phyloP scores from a whole-genome alignment of 371 early-diverging fungal genomes.

The Mucor circinelloides region DNA sequence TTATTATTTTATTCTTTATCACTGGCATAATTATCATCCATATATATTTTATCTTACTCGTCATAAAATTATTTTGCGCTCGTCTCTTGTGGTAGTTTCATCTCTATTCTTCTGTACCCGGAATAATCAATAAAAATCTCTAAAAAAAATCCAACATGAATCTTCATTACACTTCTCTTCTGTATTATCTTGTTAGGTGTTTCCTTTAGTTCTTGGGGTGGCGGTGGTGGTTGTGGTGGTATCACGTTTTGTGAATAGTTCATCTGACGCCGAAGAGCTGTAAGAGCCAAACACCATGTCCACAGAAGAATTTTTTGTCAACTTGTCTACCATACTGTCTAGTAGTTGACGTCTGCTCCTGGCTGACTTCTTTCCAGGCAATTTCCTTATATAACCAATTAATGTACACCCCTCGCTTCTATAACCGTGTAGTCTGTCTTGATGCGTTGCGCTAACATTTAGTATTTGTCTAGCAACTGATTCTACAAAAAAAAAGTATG shows the following conservation, averaged over 20 bases:
- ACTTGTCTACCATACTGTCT: slow-evolving; percentile 14
- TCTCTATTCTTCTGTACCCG: too few relatives aligned
- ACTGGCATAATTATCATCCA: too few relatives aligned
- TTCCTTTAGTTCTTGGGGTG: too few relatives aligned
- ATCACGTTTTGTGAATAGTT: slow-evolving; percentile 16
- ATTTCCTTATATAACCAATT: slow-evolving; percentile 19
- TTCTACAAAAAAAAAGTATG: slow-evolving; percentile 19
- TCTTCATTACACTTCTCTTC: too few relatives aligned
- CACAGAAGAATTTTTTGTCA: slow-evolving; percentile 13
- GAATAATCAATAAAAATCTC: too few relatives aligned
- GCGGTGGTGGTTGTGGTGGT: too few relatives aligned
- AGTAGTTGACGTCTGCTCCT: slow-evolving; percentile 14
- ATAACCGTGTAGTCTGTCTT: slow-evolving; percentile 13
- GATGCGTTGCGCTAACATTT: slow-evolving; percentile 13
- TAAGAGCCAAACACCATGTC: slow-evolving; percentile 18
- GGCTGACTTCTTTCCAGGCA: slow-evolving; percentile 16
- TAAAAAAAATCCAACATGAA: too few relatives aligned
- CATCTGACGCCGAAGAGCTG: slow-evolving; percentile 9
- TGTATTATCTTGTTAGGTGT: too few relatives aligned
- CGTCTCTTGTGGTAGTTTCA: too few relatives aligned
- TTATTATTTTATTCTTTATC: too few relatives aligned
- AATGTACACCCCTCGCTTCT: slow-evolving; percentile 12
- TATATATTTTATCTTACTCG: too few relatives aligned
- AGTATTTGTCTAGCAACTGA: slow-evolving; percentile 9
- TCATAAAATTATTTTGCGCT: too few relatives aligned